A percentile compares a stretch with the other conserved stretches of the same genome.
Evolutionary conservation across 2,329 filamentous ascomycete species (phyloP).

Genomic region (Acrocalymma vagum): DNA sequence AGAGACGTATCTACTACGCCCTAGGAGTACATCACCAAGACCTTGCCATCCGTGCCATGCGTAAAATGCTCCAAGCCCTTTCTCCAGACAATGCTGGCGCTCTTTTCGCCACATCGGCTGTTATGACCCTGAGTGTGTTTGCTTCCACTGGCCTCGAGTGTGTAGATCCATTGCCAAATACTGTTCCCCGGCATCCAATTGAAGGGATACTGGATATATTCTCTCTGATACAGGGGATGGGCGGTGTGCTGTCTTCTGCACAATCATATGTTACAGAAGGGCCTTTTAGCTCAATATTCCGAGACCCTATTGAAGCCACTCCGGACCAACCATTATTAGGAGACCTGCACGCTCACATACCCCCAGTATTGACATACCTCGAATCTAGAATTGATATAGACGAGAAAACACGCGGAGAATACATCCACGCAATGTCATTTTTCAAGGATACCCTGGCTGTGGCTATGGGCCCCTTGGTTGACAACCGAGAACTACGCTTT

Average conservation of each 20-base stretch:
- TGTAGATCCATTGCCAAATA: constrained; percentile 8
- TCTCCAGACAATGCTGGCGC: constrained; percentile 37
- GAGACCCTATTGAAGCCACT: constrained; percentile 23
- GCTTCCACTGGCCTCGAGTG: constrained; percentile 38
- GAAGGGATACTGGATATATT: constrained; percentile 46
- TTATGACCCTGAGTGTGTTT: constrained; percentile 41
- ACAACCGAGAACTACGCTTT: constrained; percentile 46
- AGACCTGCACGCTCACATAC: constrained; percentile 29
- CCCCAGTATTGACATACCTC: constrained; percentile 27
- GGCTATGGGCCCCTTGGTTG: constrained; percentile 29
- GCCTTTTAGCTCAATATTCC: constrained; percentile 33
- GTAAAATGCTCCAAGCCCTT: constrained; percentile 37
- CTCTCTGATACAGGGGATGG: constrained; percentile 44
- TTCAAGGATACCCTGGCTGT: constrained; percentile 30
- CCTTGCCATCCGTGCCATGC: constrained; percentile 41
- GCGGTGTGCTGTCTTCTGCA: constrained; percentile 34
- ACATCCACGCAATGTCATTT: constrained; percentile 21
- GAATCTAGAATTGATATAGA: constrained; percentile 26
- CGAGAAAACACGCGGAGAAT: constrained; percentile 22
- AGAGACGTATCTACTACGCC: constrained; percentile 36
- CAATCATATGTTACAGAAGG: constrained; percentile 26
- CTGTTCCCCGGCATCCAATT: constrained; percentile 23
- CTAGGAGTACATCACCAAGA: constrained; percentile 49
- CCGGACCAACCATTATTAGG: constrained; percentile 38
- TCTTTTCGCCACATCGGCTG: constrained; percentile 39